Percentiles rank a stretch among this genome's conserved stretches.
Evolutionary conservation across 345 rosid genomes (phyloP).

Genomic region (Sonneratia caseolaris): DNA sequence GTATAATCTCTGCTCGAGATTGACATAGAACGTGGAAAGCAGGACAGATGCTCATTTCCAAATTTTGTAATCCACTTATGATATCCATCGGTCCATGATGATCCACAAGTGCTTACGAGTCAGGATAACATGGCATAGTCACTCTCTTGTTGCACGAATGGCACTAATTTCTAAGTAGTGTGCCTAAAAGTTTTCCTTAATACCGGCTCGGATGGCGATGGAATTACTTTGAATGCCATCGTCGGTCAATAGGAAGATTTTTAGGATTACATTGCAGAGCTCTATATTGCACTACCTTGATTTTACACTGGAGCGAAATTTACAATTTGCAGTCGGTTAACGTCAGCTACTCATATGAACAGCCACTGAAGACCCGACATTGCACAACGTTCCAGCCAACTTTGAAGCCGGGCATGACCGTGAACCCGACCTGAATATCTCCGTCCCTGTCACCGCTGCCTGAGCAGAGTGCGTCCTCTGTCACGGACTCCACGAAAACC

Average conservation of each 20-base stretch:
- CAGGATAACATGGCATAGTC: too few species aligned
- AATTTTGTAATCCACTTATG: not conserved
- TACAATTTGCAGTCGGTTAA: not conserved
- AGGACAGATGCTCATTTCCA: too few species aligned
- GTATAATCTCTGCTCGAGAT: too few species aligned
- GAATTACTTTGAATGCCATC: not conserved
- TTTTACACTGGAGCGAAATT: slow-evolving; percentile 2
- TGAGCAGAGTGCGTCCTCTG: slow-evolving; percentile 31
- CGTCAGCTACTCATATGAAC: slow-evolving; percentile 26
- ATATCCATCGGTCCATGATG: too few species aligned
- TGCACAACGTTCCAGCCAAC: slow-evolving; percentile 57
- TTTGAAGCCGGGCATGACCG: slow-evolving; percentile 93
- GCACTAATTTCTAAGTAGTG: too few species aligned
- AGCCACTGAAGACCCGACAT: slow-evolving; percentile 59
- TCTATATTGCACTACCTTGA: not conserved
- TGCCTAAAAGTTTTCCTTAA: not conserved
- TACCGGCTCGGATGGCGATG: not conserved
- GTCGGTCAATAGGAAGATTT: not conserved
- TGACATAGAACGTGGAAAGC: too few species aligned
- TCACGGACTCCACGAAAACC: slow-evolving; percentile 77
- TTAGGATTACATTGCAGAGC: not conserved
- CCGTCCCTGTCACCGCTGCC: slow-evolving; percentile 18
- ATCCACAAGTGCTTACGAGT: too few species aligned
- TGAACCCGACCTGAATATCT: slow-evolving; percentile 52
- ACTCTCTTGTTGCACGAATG: too few species aligned